These are phyloP conservation scores for Elasticomyces elasticus DNA, from an alignment of 495 filamentous ascomycete species.

Conservation along the genomic window DNA sequence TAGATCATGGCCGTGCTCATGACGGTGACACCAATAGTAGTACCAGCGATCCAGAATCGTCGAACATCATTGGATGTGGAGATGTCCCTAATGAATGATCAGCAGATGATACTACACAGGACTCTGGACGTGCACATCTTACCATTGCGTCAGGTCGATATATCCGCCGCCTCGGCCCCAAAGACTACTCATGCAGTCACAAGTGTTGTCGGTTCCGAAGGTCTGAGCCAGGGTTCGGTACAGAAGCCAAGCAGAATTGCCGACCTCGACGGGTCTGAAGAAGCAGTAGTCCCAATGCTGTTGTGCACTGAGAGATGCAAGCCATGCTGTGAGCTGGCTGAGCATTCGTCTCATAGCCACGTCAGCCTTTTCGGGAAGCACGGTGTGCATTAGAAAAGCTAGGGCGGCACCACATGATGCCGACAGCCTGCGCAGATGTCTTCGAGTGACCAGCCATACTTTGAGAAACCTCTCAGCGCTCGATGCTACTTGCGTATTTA, in stretches of 20 bases:
- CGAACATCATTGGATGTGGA: conserved; percentile 15
- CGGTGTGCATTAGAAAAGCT: not conserved
- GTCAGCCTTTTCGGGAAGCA: not conserved
- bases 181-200: conserved; percentile 24
- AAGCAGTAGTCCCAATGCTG: conserved; percentile 21
- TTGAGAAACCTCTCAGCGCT: not conserved
- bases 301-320: conserved; percentile 2
- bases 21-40: conserved; percentile 22
- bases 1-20: conserved; percentile 31
- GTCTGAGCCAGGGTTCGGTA: conserved; percentile 32
- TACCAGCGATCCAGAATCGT: conserved; percentile 31
- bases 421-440: not conserved
- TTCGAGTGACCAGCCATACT: not conserved
- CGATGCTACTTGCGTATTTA: not conserved
- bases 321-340: not conserved
- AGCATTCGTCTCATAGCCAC: not conserved
- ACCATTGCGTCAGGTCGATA: conserved; percentile 21
- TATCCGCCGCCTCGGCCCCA: conserved; percentile 27
- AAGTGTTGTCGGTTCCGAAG: conserved; percentile 28
- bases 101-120: not conserved
- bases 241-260: conserved; percentile 27
- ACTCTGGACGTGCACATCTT: not conserved
- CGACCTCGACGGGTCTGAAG: conserved; percentile 22
- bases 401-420: not conserved
- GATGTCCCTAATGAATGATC: conserved; percentile 3